These are phyloP conservation scores for Mycosphaerelloides madeirae DNA, from an alignment of 2,329 filamentous ascomycete genomes.

Conservation along the genomic window DNA sequence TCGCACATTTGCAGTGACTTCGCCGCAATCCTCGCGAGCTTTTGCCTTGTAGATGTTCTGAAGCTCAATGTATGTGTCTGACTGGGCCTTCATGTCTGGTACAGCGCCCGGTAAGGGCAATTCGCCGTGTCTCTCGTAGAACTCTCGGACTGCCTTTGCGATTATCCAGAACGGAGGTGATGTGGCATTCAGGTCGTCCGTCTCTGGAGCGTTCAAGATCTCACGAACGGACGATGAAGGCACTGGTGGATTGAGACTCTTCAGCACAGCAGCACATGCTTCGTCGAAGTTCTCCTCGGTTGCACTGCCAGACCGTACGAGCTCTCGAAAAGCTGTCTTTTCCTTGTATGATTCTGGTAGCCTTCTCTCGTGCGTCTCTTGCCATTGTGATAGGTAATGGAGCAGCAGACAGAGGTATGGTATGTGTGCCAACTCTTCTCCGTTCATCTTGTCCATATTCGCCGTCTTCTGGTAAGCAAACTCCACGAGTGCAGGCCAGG, in stretches of 20 bases:
- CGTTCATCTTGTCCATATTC: slow-evolving; percentile 61
- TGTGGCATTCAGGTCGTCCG: slow-evolving; percentile 40
- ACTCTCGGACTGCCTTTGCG: slow-evolving; percentile 69
- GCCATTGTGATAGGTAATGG: slow-evolving; percentile 79
- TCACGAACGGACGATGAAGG: slow-evolving; percentile 67
- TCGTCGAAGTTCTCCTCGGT: slow-evolving; percentile 94
- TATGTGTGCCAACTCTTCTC: slow-evolving; percentile 84
- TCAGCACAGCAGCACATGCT: slow-evolving; percentile 79
- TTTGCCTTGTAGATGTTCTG: slow-evolving; percentile 92
- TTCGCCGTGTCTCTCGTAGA: slow-evolving; percentile 66
- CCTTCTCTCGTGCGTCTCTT: slow-evolving; percentile 60
- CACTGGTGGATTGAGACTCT: slow-evolving; percentile 68
- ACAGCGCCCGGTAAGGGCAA: slow-evolving; percentile 81
- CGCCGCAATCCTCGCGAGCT: slow-evolving; percentile 69
- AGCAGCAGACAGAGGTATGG: slow-evolving; percentile 81
- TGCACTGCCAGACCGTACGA: slow-evolving; percentile 69
- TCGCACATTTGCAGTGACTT: slow-evolving; percentile 65
- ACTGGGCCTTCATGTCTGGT: slow-evolving; percentile 97
- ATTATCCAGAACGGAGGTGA: slow-evolving; percentile 83
- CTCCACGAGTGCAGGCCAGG: slow-evolving; percentile 74
- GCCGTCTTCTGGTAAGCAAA: slow-evolving; percentile 64
- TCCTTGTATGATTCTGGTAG: slow-evolving; percentile 73
- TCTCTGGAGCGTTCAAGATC: slow-evolving; percentile 69
- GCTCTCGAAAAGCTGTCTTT: slow-evolving; percentile 74
- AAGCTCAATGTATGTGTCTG: slow-evolving; percentile 79